Base-by-base conservation (phyloP, 768 basidiomycete species). In the Trametes cingulata region DNA sequence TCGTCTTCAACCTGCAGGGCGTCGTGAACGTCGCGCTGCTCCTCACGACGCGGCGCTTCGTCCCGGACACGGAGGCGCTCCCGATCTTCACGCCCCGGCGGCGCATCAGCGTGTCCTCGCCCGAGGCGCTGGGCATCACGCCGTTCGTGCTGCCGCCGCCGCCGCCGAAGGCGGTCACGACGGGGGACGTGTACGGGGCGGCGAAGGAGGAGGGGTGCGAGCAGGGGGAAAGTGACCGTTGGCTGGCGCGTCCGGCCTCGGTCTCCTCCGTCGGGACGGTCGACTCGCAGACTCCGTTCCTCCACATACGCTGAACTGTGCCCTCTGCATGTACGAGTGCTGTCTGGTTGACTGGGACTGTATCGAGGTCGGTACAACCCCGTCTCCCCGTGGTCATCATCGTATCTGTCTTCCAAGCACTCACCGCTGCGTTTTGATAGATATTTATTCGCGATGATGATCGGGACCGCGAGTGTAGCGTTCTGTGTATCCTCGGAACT, bases 1-100 rank as follows among this genome's bases (percentile, higher is more conserved):
- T 71, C 43, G 40, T 75, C 52, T 75, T 73, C 65, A 72, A 73
- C 57, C 68, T 75, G 17, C 70, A 71, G 52, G 72, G 72, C 17
- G 65, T 75, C 46, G 70, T 69, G 20, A 77, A 76, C 56, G 63
- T 70, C 19, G 27, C 71, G 10, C 65, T 75, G 29, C 68, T 76
- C 55, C 52, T 71, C 48, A 27, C 61, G 7, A 75, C 74, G 25
- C 68, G 70, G 36, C 69, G 67, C n/a, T 57, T 66, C 52, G 65
- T 76, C 43, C 71, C 73, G n/a, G 68, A 72, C 52, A 47, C 63
- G 19, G 48, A 40, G 7, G 47, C 63, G 15, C 63, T 73, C 9
- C 71, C 72, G 4, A 56, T 67, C 10, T 67, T 70, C 41, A 65
- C 56, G 13, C 72, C 71, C 6, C 64, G 75, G 40, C 66, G 69